phyloP scores from a whole-genome alignment of 306 rosid species.

The Cicer pinnatifidum region DNA sequence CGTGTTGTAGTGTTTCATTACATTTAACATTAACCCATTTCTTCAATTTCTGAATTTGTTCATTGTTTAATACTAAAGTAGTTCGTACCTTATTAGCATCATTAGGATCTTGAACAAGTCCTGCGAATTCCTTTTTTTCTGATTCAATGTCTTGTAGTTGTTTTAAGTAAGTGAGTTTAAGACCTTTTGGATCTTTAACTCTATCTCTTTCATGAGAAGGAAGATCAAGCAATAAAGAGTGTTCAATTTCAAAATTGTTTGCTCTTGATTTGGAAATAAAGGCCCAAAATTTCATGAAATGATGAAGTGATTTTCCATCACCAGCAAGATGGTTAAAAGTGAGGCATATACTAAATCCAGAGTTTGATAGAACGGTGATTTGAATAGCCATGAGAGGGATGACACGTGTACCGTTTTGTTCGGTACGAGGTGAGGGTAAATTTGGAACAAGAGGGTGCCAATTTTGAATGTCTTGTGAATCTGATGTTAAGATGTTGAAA shows the following conservation, averaged over 20 bases:
- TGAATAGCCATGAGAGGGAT: slow-evolving; percentile 44
- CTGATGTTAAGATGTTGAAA: slow-evolving; percentile 26
- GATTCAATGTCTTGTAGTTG: neutral
- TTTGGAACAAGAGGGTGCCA: slow-evolving; percentile 37
- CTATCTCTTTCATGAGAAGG: slow-evolving; percentile 41
- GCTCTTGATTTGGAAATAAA: slow-evolving; percentile 36
- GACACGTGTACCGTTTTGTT: neutral
- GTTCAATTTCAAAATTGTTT: neutral
- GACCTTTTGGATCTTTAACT: slow-evolving; percentile 44
- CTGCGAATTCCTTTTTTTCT: neutral
- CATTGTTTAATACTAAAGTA: slow-evolving; percentile 15
- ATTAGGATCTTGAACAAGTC: neutral
- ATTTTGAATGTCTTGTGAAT: slow-evolving; percentile 34
- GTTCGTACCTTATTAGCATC: slow-evolving; percentile 25
- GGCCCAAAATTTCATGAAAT: slow-evolving; percentile 51
- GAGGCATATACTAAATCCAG: slow-evolving; percentile 34
- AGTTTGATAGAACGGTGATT: slow-evolving; percentile 39
- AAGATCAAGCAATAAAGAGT: slow-evolving; percentile 13
- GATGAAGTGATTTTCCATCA: slow-evolving; percentile 44
- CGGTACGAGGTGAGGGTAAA: neutral
- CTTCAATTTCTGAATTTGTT: slow-evolving; percentile 40
- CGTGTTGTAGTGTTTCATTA: neutral
- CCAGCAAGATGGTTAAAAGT: slow-evolving; percentile 35
- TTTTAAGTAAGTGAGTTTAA: slow-evolving; percentile 4
- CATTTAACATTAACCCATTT: slow-evolving; percentile 2